These are phyloP conservation scores for Ceratocystis cubensis DNA, from an alignment of 2,329 filamentous ascomycete species.

Conservation along the genomic window DNA sequence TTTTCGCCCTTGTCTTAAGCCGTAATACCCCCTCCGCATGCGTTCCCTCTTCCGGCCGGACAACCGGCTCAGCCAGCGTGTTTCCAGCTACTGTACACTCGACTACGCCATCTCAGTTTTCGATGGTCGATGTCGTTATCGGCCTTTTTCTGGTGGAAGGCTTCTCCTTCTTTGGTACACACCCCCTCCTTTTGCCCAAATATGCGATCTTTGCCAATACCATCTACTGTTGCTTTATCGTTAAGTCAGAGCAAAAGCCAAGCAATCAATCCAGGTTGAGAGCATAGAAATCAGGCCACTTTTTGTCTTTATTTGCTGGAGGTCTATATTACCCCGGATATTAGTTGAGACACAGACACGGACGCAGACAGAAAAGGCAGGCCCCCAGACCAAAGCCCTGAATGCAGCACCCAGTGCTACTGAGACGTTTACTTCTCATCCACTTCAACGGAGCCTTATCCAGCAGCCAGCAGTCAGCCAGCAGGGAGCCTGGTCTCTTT, in stretches of 20 bases:
- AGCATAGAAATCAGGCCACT: not conserved
- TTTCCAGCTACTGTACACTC: not conserved
- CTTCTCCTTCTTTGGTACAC: no score
- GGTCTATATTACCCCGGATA: not conserved
- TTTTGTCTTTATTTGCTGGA: not conserved
- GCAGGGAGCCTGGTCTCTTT: no score
- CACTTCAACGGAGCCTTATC: not conserved
- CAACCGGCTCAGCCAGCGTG: not conserved
- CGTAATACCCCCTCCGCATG: not conserved
- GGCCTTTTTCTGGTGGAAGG: no score
- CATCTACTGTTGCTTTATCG: no score
- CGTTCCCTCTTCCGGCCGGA: not conserved
- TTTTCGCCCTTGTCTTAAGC: not conserved
- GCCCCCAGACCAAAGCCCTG: no score
- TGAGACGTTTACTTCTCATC: not conserved
- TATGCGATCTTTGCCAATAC: no score
- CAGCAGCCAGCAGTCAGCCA: no score
- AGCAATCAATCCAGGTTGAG: not conserved
- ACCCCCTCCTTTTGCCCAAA: no score
- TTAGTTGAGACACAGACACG: not conserved
- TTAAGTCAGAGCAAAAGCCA: not conserved
- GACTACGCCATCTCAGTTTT: no score
- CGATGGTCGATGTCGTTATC: no score
- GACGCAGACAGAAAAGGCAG: not conserved
- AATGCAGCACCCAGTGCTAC: not conserved